Percentiles rank a stretch among this genome's conserved stretches.
Evolutionary conservation across 2,329 filamentous ascomycete genomes (phyloP).

Genomic region (Coniella vitis): DNA sequence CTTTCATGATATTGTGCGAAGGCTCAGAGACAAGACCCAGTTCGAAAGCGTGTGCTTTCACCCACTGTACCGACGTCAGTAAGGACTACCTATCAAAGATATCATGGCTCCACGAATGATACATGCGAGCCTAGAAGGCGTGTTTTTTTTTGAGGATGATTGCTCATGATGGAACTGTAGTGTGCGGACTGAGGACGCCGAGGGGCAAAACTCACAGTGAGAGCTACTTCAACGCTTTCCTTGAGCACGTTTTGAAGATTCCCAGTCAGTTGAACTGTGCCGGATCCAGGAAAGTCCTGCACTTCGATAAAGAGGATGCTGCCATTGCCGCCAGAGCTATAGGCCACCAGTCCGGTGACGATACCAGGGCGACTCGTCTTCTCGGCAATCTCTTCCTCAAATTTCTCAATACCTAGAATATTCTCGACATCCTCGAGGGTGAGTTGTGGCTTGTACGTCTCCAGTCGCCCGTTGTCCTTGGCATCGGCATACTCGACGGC

Average conservation of each 20-base stretch:
- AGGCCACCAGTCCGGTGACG: conserved; percentile 92
- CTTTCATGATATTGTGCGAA: conserved; percentile 90
- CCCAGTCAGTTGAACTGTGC: conserved; percentile 88
- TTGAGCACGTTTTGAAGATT: conserved; percentile 96
- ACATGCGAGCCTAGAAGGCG: too few relatives aligned
- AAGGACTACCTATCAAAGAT: too few relatives aligned
- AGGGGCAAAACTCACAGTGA: conserved; percentile 41
- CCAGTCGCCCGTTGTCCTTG: conserved; percentile 63
- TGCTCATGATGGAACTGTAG: neutral
- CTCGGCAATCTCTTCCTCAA: conserved; percentile 92
- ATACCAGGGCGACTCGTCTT: conserved; percentile 78
- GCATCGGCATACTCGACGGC: conserved; percentile 92
- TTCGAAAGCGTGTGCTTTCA: conserved; percentile 91
- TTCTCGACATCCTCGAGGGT: conserved; percentile 76
- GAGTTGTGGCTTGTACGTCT: conserved; percentile 67
- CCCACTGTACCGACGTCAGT: conserved; percentile 50
- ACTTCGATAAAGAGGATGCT: conserved; percentile 98
- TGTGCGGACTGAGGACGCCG: neutral
- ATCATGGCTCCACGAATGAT: too few relatives aligned
- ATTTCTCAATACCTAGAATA: conserved; percentile 88
- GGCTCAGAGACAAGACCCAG: conserved; percentile 76
- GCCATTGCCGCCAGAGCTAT: conserved; percentile 85
- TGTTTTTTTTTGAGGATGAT: too few relatives aligned
- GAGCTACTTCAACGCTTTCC: conserved; percentile 90
- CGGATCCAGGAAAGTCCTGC: conserved; percentile 90